Base-by-base conservation (phyloP, 2,329 filamentous ascomycete species). In the Colletotrichum cereale region DNA sequence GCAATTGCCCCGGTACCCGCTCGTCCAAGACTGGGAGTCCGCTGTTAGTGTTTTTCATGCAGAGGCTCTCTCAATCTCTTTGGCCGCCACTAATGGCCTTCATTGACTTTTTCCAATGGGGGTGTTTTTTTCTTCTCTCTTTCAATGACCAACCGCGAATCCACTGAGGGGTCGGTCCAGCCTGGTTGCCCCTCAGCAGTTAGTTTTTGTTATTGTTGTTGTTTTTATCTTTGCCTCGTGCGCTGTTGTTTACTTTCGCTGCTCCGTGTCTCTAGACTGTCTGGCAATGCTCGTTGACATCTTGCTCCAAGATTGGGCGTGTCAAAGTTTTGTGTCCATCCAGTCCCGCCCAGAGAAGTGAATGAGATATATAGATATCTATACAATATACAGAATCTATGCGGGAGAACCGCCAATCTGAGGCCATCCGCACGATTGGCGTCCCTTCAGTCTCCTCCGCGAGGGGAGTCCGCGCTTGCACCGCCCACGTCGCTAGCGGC, bases 11-110 rank as follows among this genome's bases (percentile, higher is more conserved):
- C n/a, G 50, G 57, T 67, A 50, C 50, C 67, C 57, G 50, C 48
- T 24, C 26, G 31, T 16, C 44, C n/a, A 8, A 29, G 10, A 44
- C 68, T 16, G 29, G 68, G 68, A 67, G n/a, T 48, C 65, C 68
- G 68, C 36, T 63, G 68, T 52, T 58, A 58, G 56, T 29, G 60
- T 62, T 68, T 31, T 48, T 71, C 16, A 71, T 67, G 68, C 68
- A 36, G 24, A 29, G 16, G n/a, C 11, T 42, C 31, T 31, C 56
- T 50, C 24, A 68, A 62, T 40, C 24, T 52, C 11, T 26, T 62
- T 53, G n/a, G 44, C 64, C 36, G 42, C 64, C 55, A 55, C 21
- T 40, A 56, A 48, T 36, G 53, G 47, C 34, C 58, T 24, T 16
- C 24, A 62, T 34, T 48, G 29, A 24, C 44, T 36, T 44, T 61